Evolutionary conservation across 1,284 basidiomycete species (phyloP).

Genomic region (Rhodotorula glutinis): DNA sequence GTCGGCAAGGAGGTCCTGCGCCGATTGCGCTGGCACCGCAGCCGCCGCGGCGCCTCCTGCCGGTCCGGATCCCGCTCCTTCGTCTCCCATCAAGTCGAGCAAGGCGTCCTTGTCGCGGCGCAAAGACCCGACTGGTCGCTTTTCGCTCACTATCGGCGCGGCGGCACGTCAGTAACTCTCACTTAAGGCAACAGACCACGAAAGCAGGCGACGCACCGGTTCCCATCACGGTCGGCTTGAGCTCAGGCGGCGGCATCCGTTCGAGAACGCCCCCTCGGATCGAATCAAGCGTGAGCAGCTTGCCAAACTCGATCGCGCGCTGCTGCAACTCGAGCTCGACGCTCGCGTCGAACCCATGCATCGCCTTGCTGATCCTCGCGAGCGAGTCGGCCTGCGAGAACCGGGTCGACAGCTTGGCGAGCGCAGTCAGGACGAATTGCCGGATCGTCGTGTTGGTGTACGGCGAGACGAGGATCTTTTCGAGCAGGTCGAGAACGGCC

Average conservation of each 20-base stretch:
- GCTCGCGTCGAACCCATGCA: conserved; percentile 73
- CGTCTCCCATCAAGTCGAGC: conserved; percentile 70
- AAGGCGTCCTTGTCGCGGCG: conserved; percentile 67
- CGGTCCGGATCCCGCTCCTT: conserved; percentile 44
- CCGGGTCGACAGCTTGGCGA: conserved; percentile 87
- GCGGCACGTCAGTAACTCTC: background rate
- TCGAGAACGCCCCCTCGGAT: conserved; percentile 87
- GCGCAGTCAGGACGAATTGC: conserved; percentile 84
- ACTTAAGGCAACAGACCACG: conserved; percentile 36
- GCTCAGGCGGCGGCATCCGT: conserved; percentile 95
- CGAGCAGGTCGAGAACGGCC: conserved; percentile 79
- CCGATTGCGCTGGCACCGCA: conserved; percentile 59
- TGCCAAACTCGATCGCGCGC: conserved; percentile 90
- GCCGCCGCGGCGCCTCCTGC: conserved; percentile 49
- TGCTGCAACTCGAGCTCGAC: conserved; percentile 94
- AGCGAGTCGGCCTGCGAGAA: conserved; percentile 57
- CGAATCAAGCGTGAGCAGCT: conserved; percentile 65
- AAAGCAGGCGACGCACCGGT: conserved; percentile 56
- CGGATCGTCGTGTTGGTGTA: conserved; percentile 88
- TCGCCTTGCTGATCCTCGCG: conserved; percentile 69
- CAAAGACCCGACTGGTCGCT: conserved; percentile 87
- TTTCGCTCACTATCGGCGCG: conserved; percentile 69
- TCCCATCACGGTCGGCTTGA: conserved; percentile 90
- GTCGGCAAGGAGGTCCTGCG: conserved; percentile 85
- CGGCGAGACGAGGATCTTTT: conserved; percentile 86